A percentile compares a stretch with the other conserved stretches of the same genome.
These are phyloP conservation scores for Vaccinium corymbosum DNA, from an alignment of 148 eudicot species.

Conservation along the genomic window DNA sequence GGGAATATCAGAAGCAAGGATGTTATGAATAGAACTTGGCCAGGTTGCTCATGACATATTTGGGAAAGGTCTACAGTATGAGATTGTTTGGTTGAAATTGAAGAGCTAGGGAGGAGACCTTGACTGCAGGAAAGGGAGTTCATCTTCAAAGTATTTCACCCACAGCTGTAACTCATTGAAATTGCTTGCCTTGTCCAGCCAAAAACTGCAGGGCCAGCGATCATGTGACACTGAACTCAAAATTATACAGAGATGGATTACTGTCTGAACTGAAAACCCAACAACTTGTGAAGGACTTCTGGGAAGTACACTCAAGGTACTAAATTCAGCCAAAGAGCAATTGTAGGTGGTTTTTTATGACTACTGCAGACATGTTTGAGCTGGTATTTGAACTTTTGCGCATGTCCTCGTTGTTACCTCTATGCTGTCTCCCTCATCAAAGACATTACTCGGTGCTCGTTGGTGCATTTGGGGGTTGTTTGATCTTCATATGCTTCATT, in stretches of 20 bases:
- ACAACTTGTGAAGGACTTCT: neutral
- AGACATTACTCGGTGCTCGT: neutral
- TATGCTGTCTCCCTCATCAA: neutral
- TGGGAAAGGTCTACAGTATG: neutral
- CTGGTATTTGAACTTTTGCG: neutral
- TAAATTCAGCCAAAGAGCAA: neutral
- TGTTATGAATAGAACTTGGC: slow-evolving; percentile 47
- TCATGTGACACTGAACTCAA: neutral
- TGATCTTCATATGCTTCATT: neutral
- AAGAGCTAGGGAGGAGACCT: neutral
- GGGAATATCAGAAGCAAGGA: slow-evolving; percentile 37
- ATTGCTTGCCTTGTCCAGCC: neutral
- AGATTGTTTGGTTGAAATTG: neutral
- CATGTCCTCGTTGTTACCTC: neutral
- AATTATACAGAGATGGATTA: neutral
- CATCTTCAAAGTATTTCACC: neutral
- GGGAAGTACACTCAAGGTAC: neutral
- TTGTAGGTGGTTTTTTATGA: neutral
- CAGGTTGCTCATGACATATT: slow-evolving; percentile 45
- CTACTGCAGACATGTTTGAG: neutral
- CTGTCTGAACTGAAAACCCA: neutral
- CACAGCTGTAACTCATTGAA: neutral
- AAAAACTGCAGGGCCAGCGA: neutral
- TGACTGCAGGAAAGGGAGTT: neutral
- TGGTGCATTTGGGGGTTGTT: neutral